A percentile compares a stretch with the other conserved stretches of the same genome.
These are phyloP conservation scores for Pisolithus microcarpus DNA, from an alignment of 768 basidiomycete genomes.

Conservation along the genomic window DNA sequence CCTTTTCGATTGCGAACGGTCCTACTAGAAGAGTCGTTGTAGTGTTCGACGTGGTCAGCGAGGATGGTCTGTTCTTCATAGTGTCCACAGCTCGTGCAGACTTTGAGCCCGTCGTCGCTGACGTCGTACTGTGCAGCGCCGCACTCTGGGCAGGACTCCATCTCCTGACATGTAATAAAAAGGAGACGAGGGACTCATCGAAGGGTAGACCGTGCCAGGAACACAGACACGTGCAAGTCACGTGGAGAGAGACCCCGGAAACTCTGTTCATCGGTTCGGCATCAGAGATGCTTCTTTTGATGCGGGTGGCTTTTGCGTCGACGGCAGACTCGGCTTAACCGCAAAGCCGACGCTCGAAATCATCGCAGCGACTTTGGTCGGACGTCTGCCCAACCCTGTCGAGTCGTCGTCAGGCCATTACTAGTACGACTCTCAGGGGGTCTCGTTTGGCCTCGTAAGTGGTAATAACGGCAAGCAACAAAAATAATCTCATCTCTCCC, in stretches of 20 bases:
- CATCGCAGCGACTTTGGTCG: too few relatives aligned
- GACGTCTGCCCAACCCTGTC: too few relatives aligned
- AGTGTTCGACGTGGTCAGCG: slow-evolving; percentile 36
- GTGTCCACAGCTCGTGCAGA: slow-evolving; percentile 67
- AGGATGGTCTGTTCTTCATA: slow-evolving; percentile 56
- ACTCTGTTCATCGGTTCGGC: slow-evolving; percentile 13
- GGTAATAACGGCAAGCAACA: too few relatives aligned
- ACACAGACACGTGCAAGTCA: slow-evolving; percentile 1
- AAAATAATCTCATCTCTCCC: not conserved
- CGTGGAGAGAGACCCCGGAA: slow-evolving; percentile 17
- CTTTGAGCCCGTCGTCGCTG: slow-evolving; percentile 52
- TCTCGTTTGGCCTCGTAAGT: too few relatives aligned
- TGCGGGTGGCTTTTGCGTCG: too few relatives aligned
- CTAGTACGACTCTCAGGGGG: too few relatives aligned
- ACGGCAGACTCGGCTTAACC: too few relatives aligned
- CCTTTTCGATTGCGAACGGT: slow-evolving; percentile 42
- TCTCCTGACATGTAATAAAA: too few relatives aligned
- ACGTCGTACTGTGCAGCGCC: slow-evolving; percentile 39
- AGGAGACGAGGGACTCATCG: too few relatives aligned
- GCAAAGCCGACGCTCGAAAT: too few relatives aligned
- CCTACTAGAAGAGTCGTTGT: slow-evolving; percentile 35
- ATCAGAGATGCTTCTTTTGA: not conserved
- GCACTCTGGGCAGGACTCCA: slow-evolving; percentile 44
- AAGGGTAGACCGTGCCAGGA: not conserved
- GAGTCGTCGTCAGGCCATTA: too few relatives aligned